Evolutionary conservation across 2,329 filamentous ascomycete species (phyloP), one percentile per base, ranked within the genome.

Genomic region (Neocucurbitaria cava): DNA sequence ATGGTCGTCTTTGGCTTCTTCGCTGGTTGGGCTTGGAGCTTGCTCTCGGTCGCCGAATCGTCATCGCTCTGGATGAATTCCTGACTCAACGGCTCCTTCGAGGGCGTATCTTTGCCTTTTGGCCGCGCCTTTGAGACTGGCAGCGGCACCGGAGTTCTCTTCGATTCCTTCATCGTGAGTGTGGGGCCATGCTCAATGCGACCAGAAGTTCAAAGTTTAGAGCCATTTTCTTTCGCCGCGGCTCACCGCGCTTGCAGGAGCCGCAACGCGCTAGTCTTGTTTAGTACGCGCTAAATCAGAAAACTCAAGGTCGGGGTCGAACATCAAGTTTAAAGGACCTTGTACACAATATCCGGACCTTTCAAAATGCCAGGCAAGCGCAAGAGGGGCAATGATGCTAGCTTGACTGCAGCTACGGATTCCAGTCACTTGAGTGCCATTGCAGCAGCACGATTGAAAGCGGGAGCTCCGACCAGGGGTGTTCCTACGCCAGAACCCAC

Each of bases 31-130:
- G 60, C 24, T 46, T 56, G 56, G 10, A 59, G 53, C 36, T 57
- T 36, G 31, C 44, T 59, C 46, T 72, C 70, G 33, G 39, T 56
- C 28, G 60, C 54, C 20, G 70, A 72, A 52, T 74, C 68, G 62
- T 73, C 71, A 54, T 71, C 71, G 48, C 67, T 69, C 17, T 58
- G 61, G 11, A 77, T 54, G 17, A 71, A 65, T 64, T 78, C 76
- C 49, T 70, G 62, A 61, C 75, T 77, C 62, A 75, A 59, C 46
- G 55, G 52, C 35, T 60, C 33, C 61, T 69, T 72, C 40, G 66
- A 54, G 39, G 61, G 54, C 13, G 55, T 54, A 18, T 36, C 36
- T 30, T 59, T 59, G 3, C 57, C 33, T 53, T 72, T 70, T 7
- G 55, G 52, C 39, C 73, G 73, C 8, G 64, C 46, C 38, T 64